Evolutionary conservation across 768 basidiomycete genomes (phyloP).

Genomic region (Tulasnella sp.): DNA sequence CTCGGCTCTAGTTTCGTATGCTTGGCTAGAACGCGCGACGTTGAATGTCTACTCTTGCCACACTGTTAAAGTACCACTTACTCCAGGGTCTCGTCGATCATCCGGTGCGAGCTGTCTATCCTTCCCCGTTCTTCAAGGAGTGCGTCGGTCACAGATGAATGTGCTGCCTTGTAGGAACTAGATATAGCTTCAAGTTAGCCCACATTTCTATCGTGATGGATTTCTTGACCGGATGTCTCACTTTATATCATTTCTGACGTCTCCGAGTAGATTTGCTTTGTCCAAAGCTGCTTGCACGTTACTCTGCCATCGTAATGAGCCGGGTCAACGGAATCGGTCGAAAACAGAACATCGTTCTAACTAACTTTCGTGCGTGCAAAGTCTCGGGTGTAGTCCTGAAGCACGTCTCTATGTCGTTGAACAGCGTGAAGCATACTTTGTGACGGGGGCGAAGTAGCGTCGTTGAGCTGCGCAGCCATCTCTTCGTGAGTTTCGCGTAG

Average conservation of each 20-base stretch:
- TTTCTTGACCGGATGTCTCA: slow-evolving; percentile 41
- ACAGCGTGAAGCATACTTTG: slow-evolving; percentile 84
- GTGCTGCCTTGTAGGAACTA: slow-evolving; percentile 73
- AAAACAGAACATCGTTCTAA: background rate
- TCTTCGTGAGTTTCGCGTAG: slow-evolving; percentile 84
- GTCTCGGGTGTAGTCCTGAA: slow-evolving; percentile 83
- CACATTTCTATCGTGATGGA: background rate
- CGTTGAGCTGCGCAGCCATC: slow-evolving; percentile 61
- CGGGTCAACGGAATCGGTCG: background rate
- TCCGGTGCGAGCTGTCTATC: slow-evolving; percentile 89
- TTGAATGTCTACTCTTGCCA: background rate
- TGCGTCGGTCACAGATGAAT: slow-evolving; percentile 76
- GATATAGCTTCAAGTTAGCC: background rate
- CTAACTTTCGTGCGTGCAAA: slow-evolving; percentile 77
- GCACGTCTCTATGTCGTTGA: slow-evolving; percentile 85
- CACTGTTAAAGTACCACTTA: slow-evolving; percentile 42
- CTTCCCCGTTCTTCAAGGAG: slow-evolving; percentile 80
- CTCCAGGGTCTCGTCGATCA: slow-evolving; percentile 91
- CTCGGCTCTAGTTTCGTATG: slow-evolving; percentile 92
- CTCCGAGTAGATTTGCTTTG: slow-evolving; percentile 80
- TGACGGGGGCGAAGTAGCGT: slow-evolving; percentile 66
- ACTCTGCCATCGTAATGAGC: slow-evolving; percentile 43
- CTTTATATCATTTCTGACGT: slow-evolving; percentile 96
- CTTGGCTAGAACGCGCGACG: slow-evolving; percentile 60
- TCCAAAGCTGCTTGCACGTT: slow-evolving; percentile 82